Percentiles rank a stretch among this genome's conserved stretches.
Evolutionary conservation across 345 rosid genomes (phyloP).

Genomic region (Gossypium bickii): DNA sequence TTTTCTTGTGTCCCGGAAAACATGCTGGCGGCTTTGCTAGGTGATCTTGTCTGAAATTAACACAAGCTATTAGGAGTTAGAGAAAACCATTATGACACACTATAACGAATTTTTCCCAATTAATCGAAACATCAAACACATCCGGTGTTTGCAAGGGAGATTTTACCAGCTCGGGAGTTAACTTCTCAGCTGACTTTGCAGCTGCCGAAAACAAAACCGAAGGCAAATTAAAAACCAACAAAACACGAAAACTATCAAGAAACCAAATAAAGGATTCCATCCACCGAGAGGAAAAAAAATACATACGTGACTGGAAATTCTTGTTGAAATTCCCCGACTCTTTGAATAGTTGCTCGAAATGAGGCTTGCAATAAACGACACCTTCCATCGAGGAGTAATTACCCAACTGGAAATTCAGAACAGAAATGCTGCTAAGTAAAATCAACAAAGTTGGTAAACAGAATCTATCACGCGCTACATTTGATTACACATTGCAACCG

Average conservation of each 20-base stretch:
- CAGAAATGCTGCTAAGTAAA: slow-evolving; percentile 12
- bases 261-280: slow-evolving; percentile 11
- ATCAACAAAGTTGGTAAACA: background rate
- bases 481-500: background rate
- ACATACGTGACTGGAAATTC: slow-evolving; percentile 90
- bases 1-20: slow-evolving; percentile 98
- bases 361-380: slow-evolving; percentile 94
- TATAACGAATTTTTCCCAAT: background rate
- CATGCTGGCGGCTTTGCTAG: slow-evolving; percentile 93
- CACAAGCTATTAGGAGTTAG: slow-evolving; percentile 26
- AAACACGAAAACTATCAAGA: slow-evolving; percentile 11
- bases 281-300: background rate
- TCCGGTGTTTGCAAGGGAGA: slow-evolving; percentile 12
- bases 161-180: slow-evolving; percentile 81
- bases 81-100: background rate
- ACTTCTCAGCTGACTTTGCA: slow-evolving; percentile 82
- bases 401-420: slow-evolving; percentile 57
- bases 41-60: slow-evolving; percentile 77
- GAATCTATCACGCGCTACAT: background rate
- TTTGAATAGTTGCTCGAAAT: slow-evolving; percentile 95
- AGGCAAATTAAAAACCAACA: slow-evolving; percentile 24
- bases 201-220: slow-evolving; percentile 53
- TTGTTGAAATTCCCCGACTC: slow-evolving; percentile 89
- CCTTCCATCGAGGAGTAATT: slow-evolving; percentile 98
- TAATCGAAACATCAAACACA: slow-evolving; percentile 6